These are phyloP conservation scores for Dichomitus squalens DNA, from an alignment of 1,284 basidiomycete genomes.

Conservation along the genomic window DNA sequence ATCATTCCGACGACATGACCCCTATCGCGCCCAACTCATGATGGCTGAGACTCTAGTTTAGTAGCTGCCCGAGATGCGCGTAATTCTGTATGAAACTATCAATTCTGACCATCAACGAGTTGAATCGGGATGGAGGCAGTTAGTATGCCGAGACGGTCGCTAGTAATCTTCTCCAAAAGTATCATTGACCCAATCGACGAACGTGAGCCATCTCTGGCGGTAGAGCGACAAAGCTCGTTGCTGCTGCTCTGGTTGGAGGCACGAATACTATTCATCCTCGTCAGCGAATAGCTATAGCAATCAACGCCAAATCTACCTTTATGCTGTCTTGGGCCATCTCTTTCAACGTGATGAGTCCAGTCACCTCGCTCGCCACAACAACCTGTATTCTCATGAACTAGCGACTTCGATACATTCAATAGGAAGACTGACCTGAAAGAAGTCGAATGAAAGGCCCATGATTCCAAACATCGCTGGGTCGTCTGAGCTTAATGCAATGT, in stretches of 20 bases:
- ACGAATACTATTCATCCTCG: too few species aligned
- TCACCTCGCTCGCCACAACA: conserved; percentile 66
- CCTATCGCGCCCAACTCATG: too few species aligned
- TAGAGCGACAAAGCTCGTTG: background rate
- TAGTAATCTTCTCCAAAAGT: background rate
- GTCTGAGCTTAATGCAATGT: conserved; percentile 70
- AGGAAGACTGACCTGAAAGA: conserved; percentile 52
- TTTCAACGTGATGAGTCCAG: conserved; percentile 59
- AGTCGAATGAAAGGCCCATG: conserved; percentile 74
- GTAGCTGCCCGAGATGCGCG: too few species aligned
- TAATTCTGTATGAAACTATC: too few species aligned
- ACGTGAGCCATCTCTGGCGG: background rate
- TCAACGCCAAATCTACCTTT: conserved; percentile 40
- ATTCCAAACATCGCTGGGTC: conserved; percentile 77
- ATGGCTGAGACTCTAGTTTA: too few species aligned
- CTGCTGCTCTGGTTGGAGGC: background rate
- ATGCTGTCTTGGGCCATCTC: conserved; percentile 67
- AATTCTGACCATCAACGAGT: too few species aligned
- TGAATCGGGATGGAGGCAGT: too few species aligned
- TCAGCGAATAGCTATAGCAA: too few species aligned
- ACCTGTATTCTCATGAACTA: conserved; percentile 41
- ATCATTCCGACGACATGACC: too few species aligned
- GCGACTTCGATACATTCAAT: background rate
- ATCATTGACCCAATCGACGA: background rate
- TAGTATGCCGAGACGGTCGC: too few species aligned